Percentiles rank a stretch among this genome's conserved stretches.
phyloP scores from a whole-genome alignment of 306 rosid species.

The Dryas drummondii region DNA sequence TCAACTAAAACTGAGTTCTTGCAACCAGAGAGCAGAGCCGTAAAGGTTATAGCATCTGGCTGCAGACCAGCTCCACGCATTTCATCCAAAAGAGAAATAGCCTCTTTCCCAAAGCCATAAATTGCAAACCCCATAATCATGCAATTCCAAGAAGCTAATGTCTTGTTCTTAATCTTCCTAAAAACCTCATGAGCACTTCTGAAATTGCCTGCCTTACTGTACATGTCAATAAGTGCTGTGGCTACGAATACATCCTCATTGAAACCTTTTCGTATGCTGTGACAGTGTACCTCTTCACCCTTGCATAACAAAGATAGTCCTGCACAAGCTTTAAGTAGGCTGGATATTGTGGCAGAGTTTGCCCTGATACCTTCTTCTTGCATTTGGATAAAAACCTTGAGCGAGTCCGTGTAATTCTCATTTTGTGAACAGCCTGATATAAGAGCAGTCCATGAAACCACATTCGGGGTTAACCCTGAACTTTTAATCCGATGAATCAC shows the following conservation, averaged over 20 bases:
- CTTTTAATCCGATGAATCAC: slow-evolving; percentile 46
- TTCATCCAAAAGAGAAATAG: slow-evolving; percentile 43
- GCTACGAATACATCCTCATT: slow-evolving; percentile 46
- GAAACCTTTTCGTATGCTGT: slow-evolving; percentile 38
- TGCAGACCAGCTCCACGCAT: slow-evolving; percentile 38
- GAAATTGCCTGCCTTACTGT: slow-evolving; percentile 60
- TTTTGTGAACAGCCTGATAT: slow-evolving; percentile 65
- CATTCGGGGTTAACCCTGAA: slow-evolving; percentile 57
- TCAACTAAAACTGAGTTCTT: slow-evolving; percentile 62
- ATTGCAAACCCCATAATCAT: slow-evolving; percentile 70
- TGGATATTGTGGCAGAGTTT: slow-evolving; percentile 52
- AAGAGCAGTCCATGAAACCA: slow-evolving; percentile 73
- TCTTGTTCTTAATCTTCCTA: slow-evolving; percentile 48
- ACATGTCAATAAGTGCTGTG: slow-evolving; percentile 58
- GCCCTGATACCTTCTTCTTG: slow-evolving; percentile 55
- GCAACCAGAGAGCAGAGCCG: slow-evolving; percentile 70
- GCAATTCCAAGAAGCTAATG: slow-evolving; percentile 75
- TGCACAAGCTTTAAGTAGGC: slow-evolving; percentile 59
- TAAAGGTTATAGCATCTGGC: slow-evolving; percentile 64
- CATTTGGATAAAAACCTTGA: slow-evolving; percentile 56
- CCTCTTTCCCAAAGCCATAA: slow-evolving; percentile 57
- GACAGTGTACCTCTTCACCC: slow-evolving; percentile 67
- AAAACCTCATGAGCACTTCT: slow-evolving; percentile 47
- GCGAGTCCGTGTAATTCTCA: slow-evolving; percentile 42
- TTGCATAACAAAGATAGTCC: slow-evolving; percentile 52